Base-by-base conservation (phyloP, 441 rosid species). In the Pelargonium myrrhifolium region DNA sequence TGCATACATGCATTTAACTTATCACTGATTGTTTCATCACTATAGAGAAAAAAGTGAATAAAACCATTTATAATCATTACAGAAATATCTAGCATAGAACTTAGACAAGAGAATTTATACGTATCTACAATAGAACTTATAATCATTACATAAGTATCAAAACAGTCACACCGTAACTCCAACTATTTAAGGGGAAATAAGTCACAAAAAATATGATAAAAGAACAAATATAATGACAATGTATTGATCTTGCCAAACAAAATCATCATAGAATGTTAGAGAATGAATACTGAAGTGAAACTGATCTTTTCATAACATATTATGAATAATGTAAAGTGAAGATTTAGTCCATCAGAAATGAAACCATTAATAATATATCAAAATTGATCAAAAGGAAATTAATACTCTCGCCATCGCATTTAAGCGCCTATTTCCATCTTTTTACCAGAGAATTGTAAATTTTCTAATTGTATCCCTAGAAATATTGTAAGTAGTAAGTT, bases 1-100 rank as follows among this genome's bases (percentile, higher is more conserved):
- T 47, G 18, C 39, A 64, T 51, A 68, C 7, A 68, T 42, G 49
- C 59, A 40, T 24, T 60, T 65, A 49, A 49, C 65, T 51, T 37
- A 43, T 10, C 24, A 58, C 31, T 22, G 62, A 22, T 58, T 22
- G 62, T 58, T 22, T 58, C n/a, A 9, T 58, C 26, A 28, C 62
- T 58, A 9, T 24, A 22, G 24, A n/a, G 4, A 62, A 31, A 15
- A 49, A 18, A n/a, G 56, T 49, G 8, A 49, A 14, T 49, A 49
- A 12, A 49, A 12, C 18, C 56, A 49, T 49, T 3, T 49, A 15
- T 49, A 14, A 49, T 49, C 56, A 49, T 3, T 12, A 49, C 56
- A 49, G 18, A 49, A 49, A 49, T 49, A 49, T 49, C 56, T 49
- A 15, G n/a, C n/a, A 15, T 49, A 49, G 18, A 49, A 49, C 10